phyloP scores from a whole-genome alignment of 169 alveolate genomes.

The Ichthyophthirius multifiliis region DNA sequence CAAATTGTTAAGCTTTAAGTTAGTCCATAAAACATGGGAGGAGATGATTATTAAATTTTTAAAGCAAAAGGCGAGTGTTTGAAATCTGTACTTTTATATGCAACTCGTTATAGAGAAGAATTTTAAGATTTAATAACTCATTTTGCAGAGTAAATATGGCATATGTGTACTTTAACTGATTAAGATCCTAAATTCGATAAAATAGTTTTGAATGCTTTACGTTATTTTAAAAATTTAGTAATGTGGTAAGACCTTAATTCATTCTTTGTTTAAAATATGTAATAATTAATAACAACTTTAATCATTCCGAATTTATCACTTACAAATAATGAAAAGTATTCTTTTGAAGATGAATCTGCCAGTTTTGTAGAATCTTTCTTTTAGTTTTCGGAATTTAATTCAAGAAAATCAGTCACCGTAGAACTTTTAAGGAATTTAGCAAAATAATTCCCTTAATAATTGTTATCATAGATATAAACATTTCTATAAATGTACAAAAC shows the following conservation, averaged over 20 bases:
- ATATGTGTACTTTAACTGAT: conserved; percentile 20
- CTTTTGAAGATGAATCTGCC: conserved; percentile 30
- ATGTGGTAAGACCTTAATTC: conserved; percentile 16
- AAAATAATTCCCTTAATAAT: background rate
- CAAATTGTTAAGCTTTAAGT: background rate
- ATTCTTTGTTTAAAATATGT: conserved; percentile 19
- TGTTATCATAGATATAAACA: background rate
- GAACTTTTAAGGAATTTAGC: background rate
- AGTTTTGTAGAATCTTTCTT: conserved; percentile 25
- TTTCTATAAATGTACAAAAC: background rate
- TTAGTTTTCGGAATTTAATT: conserved; percentile 19
- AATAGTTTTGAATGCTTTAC: conserved; percentile 27
- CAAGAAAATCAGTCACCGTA: conserved; percentile 27
- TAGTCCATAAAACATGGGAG: background rate
- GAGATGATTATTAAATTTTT: background rate
- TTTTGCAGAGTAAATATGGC: conserved; percentile 39
- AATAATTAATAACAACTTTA: background rate
- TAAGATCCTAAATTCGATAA: conserved; percentile 20
- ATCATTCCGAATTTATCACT: conserved; percentile 19
- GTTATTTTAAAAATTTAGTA: conserved; percentile 25
- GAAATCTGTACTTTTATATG: conserved; percentile 26
- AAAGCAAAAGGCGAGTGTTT: conserved; percentile 36
- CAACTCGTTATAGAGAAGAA: conserved; percentile 41
- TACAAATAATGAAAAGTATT: background rate
- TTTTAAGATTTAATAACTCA: conserved; percentile 16